These are phyloP conservation scores for Blastobotrys proliferans DNA, from an alignment of 1,139 yeast genomes.

Conservation along the genomic window DNA sequence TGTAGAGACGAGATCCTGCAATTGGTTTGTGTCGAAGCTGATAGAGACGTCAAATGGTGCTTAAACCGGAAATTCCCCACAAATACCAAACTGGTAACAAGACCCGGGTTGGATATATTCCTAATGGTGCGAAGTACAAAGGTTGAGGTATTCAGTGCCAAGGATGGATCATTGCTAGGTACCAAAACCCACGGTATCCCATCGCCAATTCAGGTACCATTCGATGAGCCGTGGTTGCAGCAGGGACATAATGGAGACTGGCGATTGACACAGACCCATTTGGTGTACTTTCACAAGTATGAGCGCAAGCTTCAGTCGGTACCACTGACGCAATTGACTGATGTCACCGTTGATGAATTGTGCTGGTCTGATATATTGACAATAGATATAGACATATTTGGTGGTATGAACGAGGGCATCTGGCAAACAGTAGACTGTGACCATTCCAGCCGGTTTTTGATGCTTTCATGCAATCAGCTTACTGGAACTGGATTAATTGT, in stretches of 20 bases:
- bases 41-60: conserved; percentile 1
- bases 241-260: conserved; percentile 8
- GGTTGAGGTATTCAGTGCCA: conserved; percentile 1
- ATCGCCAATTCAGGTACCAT: background rate
- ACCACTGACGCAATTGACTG: conserved; percentile 4
- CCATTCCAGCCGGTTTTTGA: conserved; percentile 5
- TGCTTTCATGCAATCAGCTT: conserved; percentile 8
- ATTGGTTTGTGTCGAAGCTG: background rate
- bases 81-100: conserved; percentile 2
- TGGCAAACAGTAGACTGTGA: conserved; percentile 8
- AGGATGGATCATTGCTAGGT: background rate
- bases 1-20: conserved; percentile 7
- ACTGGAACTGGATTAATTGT: conserved; percentile 8
- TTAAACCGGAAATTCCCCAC: conserved; percentile 1
- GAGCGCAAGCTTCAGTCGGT: conserved; percentile 3
- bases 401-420: background rate
- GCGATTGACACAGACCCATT: conserved; percentile 8
- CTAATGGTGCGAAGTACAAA: background rate
- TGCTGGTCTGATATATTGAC: conserved; percentile 6
- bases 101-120: conserved; percentile 1
- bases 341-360: background rate
- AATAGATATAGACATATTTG: conserved; percentile 4
- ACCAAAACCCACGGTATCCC: background rate
- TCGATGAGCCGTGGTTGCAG: background rate
- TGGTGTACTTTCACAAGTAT: conserved; percentile 5